Base-by-base conservation (phyloP, 148 eudicot genomes). In the Camellia sinensis region DNA sequence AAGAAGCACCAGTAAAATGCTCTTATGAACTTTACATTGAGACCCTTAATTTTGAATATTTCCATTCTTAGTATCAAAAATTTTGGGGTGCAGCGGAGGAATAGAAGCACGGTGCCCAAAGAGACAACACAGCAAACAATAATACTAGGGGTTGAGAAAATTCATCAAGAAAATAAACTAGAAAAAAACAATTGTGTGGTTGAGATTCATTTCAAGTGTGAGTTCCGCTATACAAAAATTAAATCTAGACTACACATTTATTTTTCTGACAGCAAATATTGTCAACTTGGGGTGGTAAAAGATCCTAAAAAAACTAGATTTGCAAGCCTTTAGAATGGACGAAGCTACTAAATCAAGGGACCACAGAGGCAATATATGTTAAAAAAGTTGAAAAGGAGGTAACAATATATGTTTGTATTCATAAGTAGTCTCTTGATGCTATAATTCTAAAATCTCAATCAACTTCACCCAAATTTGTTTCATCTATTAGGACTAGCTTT, bases 381-480 rank as follows among this genome's bases (percentile, higher is more conserved):
- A 18, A 18, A 15, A 69, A 59, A 56, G n/a, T n/a, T 3, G 44
- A 57, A 59, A 62, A 41, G 2, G n/a, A 22, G 52, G 22, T 7
- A 79, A 54, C 74, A 69, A 70, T 69, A 2, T n/a, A 14, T 74
- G 67, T 22, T 53, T 53, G 75, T 29, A 29, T 29, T 29, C 29
- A 61, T 21, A 68, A 41, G 67, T 43, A 69, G 74, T 19, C 29
- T 19, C 29, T 7, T 68, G 14, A 5, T 15, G 44, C 61, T 9
- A 29, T 29, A 29, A 1, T 29, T 29, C 37, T 29, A 29, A 29
- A 29, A 29, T 1, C 37, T 29, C 37, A 29, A 1, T 79, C 75
- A 44, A 79, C 14, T 70, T 60, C 75, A 69, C 40, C 67, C 37
- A 29, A 13, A 57, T 70, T 79, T 69, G 75, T 70, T 53, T 6